Evolutionary conservation across 371 early-diverging fungal species (phyloP), one percentile per base, ranked within the genome.

Genomic region (Mortierella sp.): DNA sequence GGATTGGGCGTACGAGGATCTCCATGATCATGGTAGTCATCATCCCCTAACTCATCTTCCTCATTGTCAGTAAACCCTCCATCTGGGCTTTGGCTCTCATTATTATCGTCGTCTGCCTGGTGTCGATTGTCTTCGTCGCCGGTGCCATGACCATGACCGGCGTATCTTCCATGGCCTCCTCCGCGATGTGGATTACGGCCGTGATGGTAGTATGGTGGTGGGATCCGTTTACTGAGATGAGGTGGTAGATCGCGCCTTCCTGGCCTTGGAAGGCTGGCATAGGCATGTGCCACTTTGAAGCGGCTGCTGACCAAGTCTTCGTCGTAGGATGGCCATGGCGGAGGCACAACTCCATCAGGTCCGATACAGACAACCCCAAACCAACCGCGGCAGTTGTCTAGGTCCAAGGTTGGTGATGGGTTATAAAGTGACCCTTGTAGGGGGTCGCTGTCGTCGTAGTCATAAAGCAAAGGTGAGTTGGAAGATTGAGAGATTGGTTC

Each of bases 301-400:
- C 74, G 64, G 53, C 61, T 76, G n/a, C 51, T 73, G 43, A 80
- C 76, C 26, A 80, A 50, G 46, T 84, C 85, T 14, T 80, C 81
- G 37, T 84, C 85, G 37, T 73, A 81, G 2, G 81, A 81, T 24
- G 80, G 75, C 76, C 85, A 84, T 26, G 80, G 78, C 1, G 81
- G 72, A 11, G 81, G 85, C 4, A 84, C 67, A 19, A 75, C 61
- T 2, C 81, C 85, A 34, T 84, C 85, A 8, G 81, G 85, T 26
- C 85, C 81, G 37, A 84, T 78, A n/a, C 81, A 80, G 34, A 84
- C 78, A 16, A 84, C 81, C 19, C 81, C 85, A 54, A 78, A 80
- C 81, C 85, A 81, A 2, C 76, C 78, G n/a, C 85, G 80, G 28
- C 81, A 84, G 44, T 84, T 80, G 67, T 78, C 48, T 3, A 78